Base-by-base conservation (phyloP, 176 grass and related monocot species). In the Carex cristatella region DNA sequence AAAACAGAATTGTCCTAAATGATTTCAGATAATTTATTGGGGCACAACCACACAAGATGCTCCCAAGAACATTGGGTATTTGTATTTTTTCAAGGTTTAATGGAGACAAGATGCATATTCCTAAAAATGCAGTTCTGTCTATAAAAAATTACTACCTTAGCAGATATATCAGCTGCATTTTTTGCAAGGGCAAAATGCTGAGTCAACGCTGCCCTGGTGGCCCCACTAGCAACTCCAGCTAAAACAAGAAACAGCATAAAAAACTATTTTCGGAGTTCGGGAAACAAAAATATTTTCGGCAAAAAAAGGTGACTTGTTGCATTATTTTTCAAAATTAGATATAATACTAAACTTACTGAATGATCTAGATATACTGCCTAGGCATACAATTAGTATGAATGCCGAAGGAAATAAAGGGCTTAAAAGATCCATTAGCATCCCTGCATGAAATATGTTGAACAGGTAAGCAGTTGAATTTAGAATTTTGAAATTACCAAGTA, bases 191-290 rank as follows among this genome's bases (percentile, higher is more conserved):
- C 88, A 84, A 98, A 98, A 90, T 98, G 95, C 31, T 98, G 93
- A 57, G 95, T 94, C 84, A 98, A 79, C 48, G 95, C 93, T 35
- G 95, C 95, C 84, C 91, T 98, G 84, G 91, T 98, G 73, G 95
- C 95, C 75, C 93, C 95, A 90, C 95, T 95, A 68, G 95, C 95
- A 93, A 98, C 95, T 85, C 95, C 95, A 79, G 95, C 95, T 98
- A 86, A 79, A 61, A 77, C 59, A 79, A 76, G 51, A n/a, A 78
- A 31, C 48, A 56, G 16, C 13, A 9, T 15, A 57, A n/a, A 67
- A 66, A 3, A 35, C 5, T 85, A 44, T 2, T 46, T 75, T 63
- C 9, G 31, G 79, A 57, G 63, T 65, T 32, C 33, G 12, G 2
- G 27, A 23, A 18, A 19, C 9, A 51, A 42, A 64, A 77, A 74